Base-by-base conservation (phyloP, 352 stramenopile genomes). In the Phytophthora citricola region DNA sequence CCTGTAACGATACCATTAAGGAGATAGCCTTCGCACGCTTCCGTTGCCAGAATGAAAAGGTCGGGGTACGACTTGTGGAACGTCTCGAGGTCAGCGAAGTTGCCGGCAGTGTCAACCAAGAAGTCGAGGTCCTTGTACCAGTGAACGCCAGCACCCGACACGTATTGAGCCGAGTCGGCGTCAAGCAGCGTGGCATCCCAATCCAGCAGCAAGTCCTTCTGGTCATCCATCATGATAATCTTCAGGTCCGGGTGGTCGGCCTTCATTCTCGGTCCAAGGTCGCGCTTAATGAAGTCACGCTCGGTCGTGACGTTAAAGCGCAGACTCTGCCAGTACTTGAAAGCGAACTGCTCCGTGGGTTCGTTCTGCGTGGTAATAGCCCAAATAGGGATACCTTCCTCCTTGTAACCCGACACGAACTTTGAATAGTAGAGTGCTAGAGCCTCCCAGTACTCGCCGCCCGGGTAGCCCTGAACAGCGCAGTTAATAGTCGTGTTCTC, bases 141-240 rank as follows among this genome's bases (percentile, higher is more conserved):
- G 71, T 97, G 91, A 66, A 95, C 90, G 15, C 83, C 91, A 32
- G 91, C 70, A 46, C 91, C 91, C 7, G 85, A 81, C 6, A 97
- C 71, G 61, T 94, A 97, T 57, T 93, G 58, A 2, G 66, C 58
- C 5, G 76, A 78, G 10, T 92, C 83, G 0, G 69, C 55, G 38
- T 91, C 79, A 12, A 81, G 53, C 3, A 91, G 56, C 9, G 79
- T 66, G 4, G 71, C 71, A 22, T 81, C 61, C 53, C 79, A 81
- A 15, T 73, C 66, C 22, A 81, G 15, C 6, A 93, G 46, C 9
- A 62, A 26, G 40, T 75, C 75, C 60, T 93, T 95, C 40, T 96
- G 80, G 65, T 96, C 82, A 50, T 96, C 88, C 39, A 85, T 78
- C 39, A 79, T 76, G 22, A 96, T 89, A 46, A 96, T 69, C 55